phyloP scores from a whole-genome alignment of 345 rosid genomes.

The Xanthoceras sorbifolium region DNA sequence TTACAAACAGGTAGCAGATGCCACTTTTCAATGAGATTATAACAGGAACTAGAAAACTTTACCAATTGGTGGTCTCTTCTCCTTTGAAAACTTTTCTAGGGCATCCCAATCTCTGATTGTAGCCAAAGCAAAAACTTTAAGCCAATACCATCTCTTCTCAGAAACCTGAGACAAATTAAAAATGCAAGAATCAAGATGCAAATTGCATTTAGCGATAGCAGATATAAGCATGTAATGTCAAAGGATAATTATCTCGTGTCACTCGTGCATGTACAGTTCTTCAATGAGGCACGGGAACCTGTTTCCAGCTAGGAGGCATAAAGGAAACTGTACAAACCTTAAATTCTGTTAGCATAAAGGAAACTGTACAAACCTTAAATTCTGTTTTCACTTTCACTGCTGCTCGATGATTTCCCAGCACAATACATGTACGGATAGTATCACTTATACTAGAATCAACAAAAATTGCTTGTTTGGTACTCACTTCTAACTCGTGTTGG shows the following conservation, averaged over 20 bases:
- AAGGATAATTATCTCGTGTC: not conserved
- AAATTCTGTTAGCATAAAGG: conserved; percentile 44
- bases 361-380: conserved; percentile 59
- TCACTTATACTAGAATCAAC: conserved; percentile 98
- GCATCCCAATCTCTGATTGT: conserved; percentile 93
- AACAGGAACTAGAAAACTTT: conserved; percentile 7
- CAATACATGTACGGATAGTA: conserved; percentile 96
- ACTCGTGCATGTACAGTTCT: not conserved
- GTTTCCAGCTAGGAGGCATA: conserved; percentile 8
- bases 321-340: conserved; percentile 52
- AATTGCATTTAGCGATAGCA: not conserved
- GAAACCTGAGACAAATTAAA: conserved; percentile 53
- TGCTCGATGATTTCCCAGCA: conserved; percentile 76
- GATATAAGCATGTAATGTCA: not conserved
- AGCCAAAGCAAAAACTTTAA: conserved; percentile 90
- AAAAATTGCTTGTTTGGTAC: conserved; percentile 92
- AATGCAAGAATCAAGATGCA: not conserved
- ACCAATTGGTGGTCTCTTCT: conserved; percentile 94
- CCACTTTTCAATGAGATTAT: not conserved
- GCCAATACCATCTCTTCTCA: conserved; percentile 98
- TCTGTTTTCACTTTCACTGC: conserved; percentile 62
- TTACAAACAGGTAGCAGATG: conserved; percentile 13
- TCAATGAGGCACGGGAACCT: conserved; percentile 13
- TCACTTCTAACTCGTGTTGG: conserved; percentile 89
- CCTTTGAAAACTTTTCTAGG: conserved; percentile 90